Base-by-base conservation (phyloP, 805 yeast species). In the Nakazawaea wickerhamii region DNA sequence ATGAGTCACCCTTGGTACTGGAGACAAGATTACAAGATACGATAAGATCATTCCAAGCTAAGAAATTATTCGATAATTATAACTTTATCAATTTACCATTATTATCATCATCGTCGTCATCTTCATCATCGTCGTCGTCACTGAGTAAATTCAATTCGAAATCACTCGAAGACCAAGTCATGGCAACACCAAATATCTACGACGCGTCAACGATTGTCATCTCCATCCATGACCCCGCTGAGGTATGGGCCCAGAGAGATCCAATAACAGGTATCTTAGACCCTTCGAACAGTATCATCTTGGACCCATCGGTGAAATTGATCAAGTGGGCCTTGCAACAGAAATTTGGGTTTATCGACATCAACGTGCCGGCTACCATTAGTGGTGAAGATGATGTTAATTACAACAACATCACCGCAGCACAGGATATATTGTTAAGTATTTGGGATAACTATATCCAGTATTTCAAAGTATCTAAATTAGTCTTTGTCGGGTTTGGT, bases 381-480 rank as follows among this genome's bases (percentile, higher is more conserved):
- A 54, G 70, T 22, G 67, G 66, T 36, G 48, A 58, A 30, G 74
- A 71, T 32, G 79, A 74, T 40, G 68, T 68, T 30, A 64, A 68
- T 37, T 81, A 81, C 56, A 79, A 80, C 48, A 78, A 84, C 26
- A 69, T 76, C 23, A 76, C 77, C 9, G 73, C 82, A 15, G 73
- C 93, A 1, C 95, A 88, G 58, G 96, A 89, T 53, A 69, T 84
- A 1, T 56, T 88, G 34, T 60, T 85, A 9, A 84, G 84, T 57
- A 54, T 93, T 14, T 93, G 98, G 96, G 98, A 91, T 59, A 86
- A 89, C 58, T 88, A 86, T 55, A 64, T 93, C 40, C 79, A 83
- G 47, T 86, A 82, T 57, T 85, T 89, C 51, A 74, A 75, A 41
- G 77, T 85, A 34, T 67, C 77, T 35, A 85, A 84, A 50, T 59